A percentile compares a stretch with the other conserved stretches of the same genome.
phyloP scores from a whole-genome alignment of 2,329 filamentous ascomycete species.

The Aspergillus ustus region DNA sequence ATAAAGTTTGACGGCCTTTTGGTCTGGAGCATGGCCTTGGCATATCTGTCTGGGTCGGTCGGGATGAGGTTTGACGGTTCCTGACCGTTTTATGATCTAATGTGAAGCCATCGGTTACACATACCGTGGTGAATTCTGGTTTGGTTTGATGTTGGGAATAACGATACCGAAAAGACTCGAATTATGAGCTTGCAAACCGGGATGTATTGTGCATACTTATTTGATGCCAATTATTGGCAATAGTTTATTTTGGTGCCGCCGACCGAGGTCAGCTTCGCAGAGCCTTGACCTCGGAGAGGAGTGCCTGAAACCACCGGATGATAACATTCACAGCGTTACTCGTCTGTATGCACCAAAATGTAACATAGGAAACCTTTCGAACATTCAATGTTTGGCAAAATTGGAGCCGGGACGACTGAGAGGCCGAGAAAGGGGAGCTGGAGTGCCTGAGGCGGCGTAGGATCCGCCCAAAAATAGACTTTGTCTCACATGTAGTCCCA shows the following conservation, averaged over 20 bases:
- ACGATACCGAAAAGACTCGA: background rate
- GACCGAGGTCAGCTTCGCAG: background rate
- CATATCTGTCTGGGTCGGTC: background rate
- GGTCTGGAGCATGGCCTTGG: background rate
- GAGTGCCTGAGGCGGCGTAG: slow-evolving; percentile 17
- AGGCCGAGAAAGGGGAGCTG: background rate
- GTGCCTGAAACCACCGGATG: background rate
- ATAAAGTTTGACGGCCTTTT: slow-evolving; percentile 13
- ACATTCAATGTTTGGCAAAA: background rate
- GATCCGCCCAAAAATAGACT: slow-evolving; percentile 29
- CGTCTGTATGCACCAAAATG: background rate
- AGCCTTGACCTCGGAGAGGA: background rate
- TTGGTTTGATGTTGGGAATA: slow-evolving; percentile 8
- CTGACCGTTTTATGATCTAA: slow-evolving; percentile 12
- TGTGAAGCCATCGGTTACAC: background rate
- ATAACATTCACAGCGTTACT: background rate
- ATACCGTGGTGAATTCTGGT: background rate
- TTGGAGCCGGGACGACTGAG: background rate
- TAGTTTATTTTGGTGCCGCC: slow-evolving; percentile 4
- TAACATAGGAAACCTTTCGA: background rate
- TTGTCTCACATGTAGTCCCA: slow-evolving; percentile 27
- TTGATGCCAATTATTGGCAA: slow-evolving; percentile 20
- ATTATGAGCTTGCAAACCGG: background rate
- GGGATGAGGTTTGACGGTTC: background rate
- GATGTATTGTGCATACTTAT: slow-evolving; percentile 7